Evolutionary conservation across 305 asterid genomes (phyloP).

Genomic region (Fraxinus velutina): DNA sequence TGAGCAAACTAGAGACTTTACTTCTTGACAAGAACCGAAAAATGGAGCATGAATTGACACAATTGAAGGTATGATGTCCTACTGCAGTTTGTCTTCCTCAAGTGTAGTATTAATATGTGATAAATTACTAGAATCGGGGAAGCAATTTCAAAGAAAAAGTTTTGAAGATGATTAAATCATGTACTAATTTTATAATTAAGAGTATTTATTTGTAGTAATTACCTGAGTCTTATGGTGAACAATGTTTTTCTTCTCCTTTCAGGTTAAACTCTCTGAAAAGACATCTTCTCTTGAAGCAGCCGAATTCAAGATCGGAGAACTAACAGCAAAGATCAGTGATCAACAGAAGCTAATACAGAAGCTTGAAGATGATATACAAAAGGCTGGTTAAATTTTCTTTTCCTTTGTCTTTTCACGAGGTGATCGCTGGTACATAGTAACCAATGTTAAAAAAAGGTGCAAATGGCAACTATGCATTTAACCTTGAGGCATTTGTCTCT

Average conservation of each 20-base stretch:
- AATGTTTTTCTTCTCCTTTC: conserved; percentile 27
- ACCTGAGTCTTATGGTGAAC: conserved; percentile 1
- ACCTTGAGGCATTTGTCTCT: background rate
- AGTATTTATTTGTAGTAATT: background rate
- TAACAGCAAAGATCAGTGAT: conserved; percentile 58
- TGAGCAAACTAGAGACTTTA: conserved; percentile 92
- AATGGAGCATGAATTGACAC: conserved; percentile 97
- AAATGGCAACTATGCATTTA: background rate
- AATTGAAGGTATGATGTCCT: conserved; percentile 58
- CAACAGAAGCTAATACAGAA: conserved; percentile 92
- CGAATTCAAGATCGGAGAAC: conserved; percentile 63
- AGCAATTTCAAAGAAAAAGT: conserved; percentile 15
- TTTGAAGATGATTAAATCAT: conserved; percentile 12
- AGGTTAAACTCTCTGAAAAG: conserved; percentile 87
- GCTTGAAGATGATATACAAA: conserved; percentile 91
- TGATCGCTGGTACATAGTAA: conserved; percentile 1
- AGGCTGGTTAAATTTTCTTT: conserved; percentile 41
- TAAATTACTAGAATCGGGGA: conserved; percentile 6
- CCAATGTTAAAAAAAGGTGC: background rate
- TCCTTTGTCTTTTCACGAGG: conserved; percentile 17
- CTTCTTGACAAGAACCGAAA: conserved; percentile 98
- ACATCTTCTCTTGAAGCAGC: conserved; percentile 80
- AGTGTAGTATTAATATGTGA: background rate
- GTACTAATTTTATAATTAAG: background rate
- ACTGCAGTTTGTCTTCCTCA: conserved; percentile 14